Percentiles rank a stretch among this genome's conserved stretches.
These are phyloP conservation scores for Annulohypoxylon moriforme DNA, from an alignment of 495 filamentous ascomycete genomes.

Conservation along the genomic window DNA sequence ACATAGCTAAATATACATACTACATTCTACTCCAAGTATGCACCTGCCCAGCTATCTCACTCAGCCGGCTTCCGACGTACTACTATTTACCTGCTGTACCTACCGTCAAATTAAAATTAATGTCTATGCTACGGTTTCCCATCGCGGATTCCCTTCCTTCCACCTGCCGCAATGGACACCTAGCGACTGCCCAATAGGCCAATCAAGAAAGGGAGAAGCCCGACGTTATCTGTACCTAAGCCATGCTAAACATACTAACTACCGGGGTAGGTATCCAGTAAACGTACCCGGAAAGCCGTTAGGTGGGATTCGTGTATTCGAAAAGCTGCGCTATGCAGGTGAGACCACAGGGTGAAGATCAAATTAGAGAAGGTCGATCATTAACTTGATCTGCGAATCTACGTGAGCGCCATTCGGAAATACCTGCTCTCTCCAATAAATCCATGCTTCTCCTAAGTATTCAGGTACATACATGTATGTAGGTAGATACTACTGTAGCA, in stretches of 20 bases:
- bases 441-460: neutral
- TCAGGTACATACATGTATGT: neutral
- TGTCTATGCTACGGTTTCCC: neutral
- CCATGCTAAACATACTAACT: neutral
- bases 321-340: slow-evolving; percentile 2
- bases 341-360: slow-evolving; percentile 21
- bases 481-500: too few species aligned
- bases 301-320: slow-evolving; percentile 1
- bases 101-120: slow-evolving; percentile 15
- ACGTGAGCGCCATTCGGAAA: neutral
- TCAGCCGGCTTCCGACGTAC: slow-evolving; percentile 6
- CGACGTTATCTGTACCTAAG: neutral
- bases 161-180: slow-evolving; percentile 12
- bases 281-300: neutral
- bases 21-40: too few species aligned
- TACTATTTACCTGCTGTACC: too few species aligned
- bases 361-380: slow-evolving; percentile 30
- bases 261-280: neutral
- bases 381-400: slow-evolving; percentile 23
- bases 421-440: neutral
- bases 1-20: neutral
- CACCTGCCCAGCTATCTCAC: neutral
- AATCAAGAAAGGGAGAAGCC: neutral
- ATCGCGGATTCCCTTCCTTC: neutral
- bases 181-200: neutral